phyloP scores from a whole-genome alignment of 2,329 filamentous ascomycete genomes.

The Ascochyta rabiei region DNA sequence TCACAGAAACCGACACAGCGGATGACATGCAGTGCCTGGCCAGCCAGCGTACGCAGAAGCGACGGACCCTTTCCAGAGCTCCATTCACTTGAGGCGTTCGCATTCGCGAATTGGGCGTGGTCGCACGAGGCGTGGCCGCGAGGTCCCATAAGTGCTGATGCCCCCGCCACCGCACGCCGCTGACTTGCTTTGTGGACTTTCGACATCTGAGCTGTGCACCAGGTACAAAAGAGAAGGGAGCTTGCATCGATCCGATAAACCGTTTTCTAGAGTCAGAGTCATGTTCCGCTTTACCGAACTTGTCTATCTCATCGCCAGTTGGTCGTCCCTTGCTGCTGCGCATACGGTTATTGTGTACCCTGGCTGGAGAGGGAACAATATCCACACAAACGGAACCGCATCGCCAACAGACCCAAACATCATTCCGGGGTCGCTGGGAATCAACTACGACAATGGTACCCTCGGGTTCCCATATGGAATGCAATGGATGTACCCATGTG shows the following conservation, averaged over 20 bases:
- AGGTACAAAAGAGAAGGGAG: conserved; percentile 12
- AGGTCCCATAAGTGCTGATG: conserved; percentile 36
- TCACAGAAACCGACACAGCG: conserved; percentile 26
- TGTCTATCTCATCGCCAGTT: conserved; percentile 40
- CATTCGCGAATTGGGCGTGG: conserved; percentile 19
- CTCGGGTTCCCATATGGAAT: conserved; percentile 78
- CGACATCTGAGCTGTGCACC: conserved; percentile 7
- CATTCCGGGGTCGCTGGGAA: conserved; percentile 53
- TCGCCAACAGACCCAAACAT: conserved; percentile 46
- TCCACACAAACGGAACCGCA: conserved; percentile 72
- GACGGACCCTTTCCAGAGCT: conserved; percentile 12
- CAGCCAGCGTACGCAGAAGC: conserved; percentile 26
- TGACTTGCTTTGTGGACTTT: conserved; percentile 20
- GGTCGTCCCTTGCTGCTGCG: conserved; percentile 59
- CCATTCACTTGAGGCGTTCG: conserved; percentile 20
- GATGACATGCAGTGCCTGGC: conserved; percentile 38
- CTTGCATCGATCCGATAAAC: not conserved
- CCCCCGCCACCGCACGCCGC: conserved; percentile 37
- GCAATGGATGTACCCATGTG: conserved; percentile 96
- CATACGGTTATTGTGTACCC: conserved; percentile 88
- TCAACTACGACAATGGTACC: conserved; percentile 53
- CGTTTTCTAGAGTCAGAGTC: conserved; percentile 12
- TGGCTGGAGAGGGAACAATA: conserved; percentile 84
- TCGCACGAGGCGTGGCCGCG: conserved; percentile 28
- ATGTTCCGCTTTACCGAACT: conserved; percentile 46